Conservation (phyloP, 176 grass and related monocot genomes). For the Areca catechu region DNA sequence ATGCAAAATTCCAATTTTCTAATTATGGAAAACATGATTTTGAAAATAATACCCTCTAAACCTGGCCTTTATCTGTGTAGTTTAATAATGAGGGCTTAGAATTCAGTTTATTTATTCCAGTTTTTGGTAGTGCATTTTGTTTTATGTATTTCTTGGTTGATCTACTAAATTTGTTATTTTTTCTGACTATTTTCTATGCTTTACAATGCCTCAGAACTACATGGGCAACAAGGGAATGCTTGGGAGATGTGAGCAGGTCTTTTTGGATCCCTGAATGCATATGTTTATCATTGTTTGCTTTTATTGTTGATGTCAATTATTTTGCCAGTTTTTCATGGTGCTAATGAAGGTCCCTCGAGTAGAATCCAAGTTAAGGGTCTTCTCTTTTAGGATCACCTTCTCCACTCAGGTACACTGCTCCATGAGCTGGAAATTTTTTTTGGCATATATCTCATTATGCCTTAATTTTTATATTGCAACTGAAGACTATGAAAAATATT, state of each 20-base stretch:
- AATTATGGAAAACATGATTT: no score
- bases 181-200: not conserved
- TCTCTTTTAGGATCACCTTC: slow-evolving; percentile 92
- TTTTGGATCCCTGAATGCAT: slow-evolving; percentile 20
- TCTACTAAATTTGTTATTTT: not conserved
- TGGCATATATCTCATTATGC: slow-evolving; percentile 1
- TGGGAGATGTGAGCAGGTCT: slow-evolving; percentile 95
- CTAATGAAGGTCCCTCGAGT: slow-evolving; percentile 95
- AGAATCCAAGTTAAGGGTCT: slow-evolving; percentile 92
- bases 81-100: no score
- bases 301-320: slow-evolving; percentile 21
- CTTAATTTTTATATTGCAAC: no score
- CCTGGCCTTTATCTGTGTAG: no score
- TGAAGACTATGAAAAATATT: no score
- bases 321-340: slow-evolving; percentile 82
- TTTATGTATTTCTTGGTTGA: no score
- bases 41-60: no score
- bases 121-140: no score
- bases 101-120: no score
- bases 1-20: no score
- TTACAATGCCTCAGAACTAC: slow-evolving; percentile 45
- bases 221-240: slow-evolving; percentile 87
- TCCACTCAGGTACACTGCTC: slow-evolving; percentile 49
- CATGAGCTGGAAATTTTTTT: not conserved
- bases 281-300: slow-evolving; percentile 4